Percentiles rank a stretch among this genome's conserved stretches.
These are phyloP conservation scores for Colletotrichum euphorbiae DNA, from an alignment of 2,329 filamentous ascomycete species.

Conservation along the genomic window DNA sequence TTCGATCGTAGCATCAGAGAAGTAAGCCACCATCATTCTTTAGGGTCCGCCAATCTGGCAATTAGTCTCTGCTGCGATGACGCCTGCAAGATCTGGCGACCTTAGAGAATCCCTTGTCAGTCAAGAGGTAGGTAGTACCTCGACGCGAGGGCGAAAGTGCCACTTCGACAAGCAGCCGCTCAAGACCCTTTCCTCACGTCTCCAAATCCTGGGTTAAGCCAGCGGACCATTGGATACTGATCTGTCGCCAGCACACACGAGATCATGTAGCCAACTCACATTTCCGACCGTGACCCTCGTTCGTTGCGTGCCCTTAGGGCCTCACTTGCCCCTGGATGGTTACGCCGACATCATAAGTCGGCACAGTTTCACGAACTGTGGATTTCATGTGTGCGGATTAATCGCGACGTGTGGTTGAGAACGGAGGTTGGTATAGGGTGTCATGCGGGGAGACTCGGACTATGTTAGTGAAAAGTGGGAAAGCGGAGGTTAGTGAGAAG, in stretches of 20 bases:
- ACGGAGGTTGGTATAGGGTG: too few species aligned
- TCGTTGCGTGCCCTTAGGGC: too few species aligned
- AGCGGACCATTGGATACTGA: background rate
- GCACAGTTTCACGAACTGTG: too few species aligned
- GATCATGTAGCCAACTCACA: background rate
- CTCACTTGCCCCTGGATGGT: too few species aligned
- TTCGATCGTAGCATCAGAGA: too few species aligned
- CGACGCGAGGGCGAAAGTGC: background rate
- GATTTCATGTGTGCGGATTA: too few species aligned
- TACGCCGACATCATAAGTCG: too few species aligned
- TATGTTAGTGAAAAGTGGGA: too few species aligned
- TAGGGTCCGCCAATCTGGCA: background rate
- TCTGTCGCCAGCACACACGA: background rate
- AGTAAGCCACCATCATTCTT: background rate
- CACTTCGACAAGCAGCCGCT: background rate
- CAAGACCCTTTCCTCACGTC: background rate
- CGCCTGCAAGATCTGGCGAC: background rate
- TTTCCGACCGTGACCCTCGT: too few species aligned
- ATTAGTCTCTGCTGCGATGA: background rate
- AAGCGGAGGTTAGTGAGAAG: too few species aligned
- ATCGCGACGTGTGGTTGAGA: too few species aligned
- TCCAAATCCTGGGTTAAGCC: background rate
- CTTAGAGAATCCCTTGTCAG: background rate
- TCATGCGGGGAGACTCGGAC: too few species aligned
- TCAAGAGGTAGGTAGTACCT: conserved; percentile 9